Evolutionary conservation across 129 eudicot species (phyloP).

Genomic region (Tagetes patula): DNA sequence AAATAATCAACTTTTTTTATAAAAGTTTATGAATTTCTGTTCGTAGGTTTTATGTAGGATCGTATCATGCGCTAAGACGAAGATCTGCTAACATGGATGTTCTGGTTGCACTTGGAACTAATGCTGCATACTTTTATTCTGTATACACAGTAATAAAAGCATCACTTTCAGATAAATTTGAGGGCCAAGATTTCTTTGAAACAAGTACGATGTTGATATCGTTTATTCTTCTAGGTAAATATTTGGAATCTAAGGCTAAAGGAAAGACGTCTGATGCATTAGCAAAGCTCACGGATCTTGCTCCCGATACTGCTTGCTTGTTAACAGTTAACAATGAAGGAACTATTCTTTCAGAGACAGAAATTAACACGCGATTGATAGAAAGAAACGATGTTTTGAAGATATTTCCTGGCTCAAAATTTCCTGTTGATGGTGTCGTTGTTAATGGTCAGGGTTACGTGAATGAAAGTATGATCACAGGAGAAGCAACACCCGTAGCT

Average conservation of each 20-base stretch:
- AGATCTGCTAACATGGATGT: slow-evolving; percentile 97
- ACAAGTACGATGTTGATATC: slow-evolving; percentile 98
- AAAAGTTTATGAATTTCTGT: slow-evolving; percentile 14
- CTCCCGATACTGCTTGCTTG: slow-evolving; percentile 80
- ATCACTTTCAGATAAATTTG: slow-evolving; percentile 61
- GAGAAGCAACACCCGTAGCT: slow-evolving; percentile 88
- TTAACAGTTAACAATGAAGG: slow-evolving; percentile 61
- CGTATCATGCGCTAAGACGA: slow-evolving; percentile 87
- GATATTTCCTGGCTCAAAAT: slow-evolving; percentile 88
- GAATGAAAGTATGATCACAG: slow-evolving; percentile 99
- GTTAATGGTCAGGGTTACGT: slow-evolving; percentile 83
- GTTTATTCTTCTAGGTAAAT: slow-evolving; percentile 90
- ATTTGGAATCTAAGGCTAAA: slow-evolving; percentile 85
- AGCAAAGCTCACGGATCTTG: slow-evolving; percentile 79
- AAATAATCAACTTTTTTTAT: not conserved
- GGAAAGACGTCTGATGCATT: slow-evolving; percentile 98
- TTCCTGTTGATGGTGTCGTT: slow-evolving; percentile 91
- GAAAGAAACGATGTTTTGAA: slow-evolving; percentile 75
- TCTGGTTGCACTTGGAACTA: slow-evolving; percentile 93
- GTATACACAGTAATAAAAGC: slow-evolving; percentile 76
- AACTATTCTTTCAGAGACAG: slow-evolving; percentile 62
- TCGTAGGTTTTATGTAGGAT: slow-evolving; percentile 83
- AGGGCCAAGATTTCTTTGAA: slow-evolving; percentile 92
- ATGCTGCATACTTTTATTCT: slow-evolving; percentile 96
- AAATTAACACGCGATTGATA: slow-evolving; percentile 75